Percentiles rank a stretch among this genome's conserved stretches.
Conservation (phyloP, 495 filamentous ascomycete species). For the Opeltia flavorubescens region DNA sequence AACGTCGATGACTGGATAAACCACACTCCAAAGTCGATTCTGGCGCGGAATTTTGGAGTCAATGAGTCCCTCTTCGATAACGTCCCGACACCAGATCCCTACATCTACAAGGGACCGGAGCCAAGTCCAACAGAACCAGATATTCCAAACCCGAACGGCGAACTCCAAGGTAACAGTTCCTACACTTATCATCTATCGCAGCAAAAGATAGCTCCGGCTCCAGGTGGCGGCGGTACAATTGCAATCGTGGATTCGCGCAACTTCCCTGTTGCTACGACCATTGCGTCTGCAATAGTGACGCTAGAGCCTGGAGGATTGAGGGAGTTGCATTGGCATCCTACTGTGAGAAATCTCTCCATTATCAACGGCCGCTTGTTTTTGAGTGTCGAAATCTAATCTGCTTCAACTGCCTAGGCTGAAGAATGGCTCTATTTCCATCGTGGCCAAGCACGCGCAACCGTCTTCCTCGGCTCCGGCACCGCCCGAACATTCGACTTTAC, state of each 20-base stretch:
- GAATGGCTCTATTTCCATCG: slow-evolving; percentile 56
- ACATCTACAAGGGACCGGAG: slow-evolving; percentile 46
- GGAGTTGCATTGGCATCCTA: slow-evolving; percentile 58
- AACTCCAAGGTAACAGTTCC: slow-evolving; percentile 37
- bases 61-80: slow-evolving; percentile 39
- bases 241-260: slow-evolving; percentile 47
- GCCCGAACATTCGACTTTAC: slow-evolving; percentile 51
- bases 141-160: slow-evolving; percentile 32
- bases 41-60: slow-evolving; percentile 53
- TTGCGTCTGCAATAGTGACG: slow-evolving; percentile 46
- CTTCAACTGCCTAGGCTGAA: slow-evolving; percentile 28
- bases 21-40: slow-evolving; percentile 43
- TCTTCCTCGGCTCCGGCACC: slow-evolving; percentile 43
- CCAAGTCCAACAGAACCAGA: slow-evolving; percentile 32
- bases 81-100: slow-evolving; percentile 41
- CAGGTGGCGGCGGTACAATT: slow-evolving; percentile 43
- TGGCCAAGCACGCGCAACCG: slow-evolving; percentile 42
- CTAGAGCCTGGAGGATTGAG: slow-evolving; percentile 45
- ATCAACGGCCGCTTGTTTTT: not conserved
- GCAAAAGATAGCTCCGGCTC: slow-evolving; percentile 35
- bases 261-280: slow-evolving; percentile 44
- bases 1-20: slow-evolving; percentile 51
- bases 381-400: not conserved
- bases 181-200: slow-evolving; percentile 42
- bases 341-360: slow-evolving; percentile 25